A percentile compares a stretch with the other conserved stretches of the same genome.
Evolutionary conservation across 768 basidiomycete species (phyloP).

Genomic region (Heimioporus sp.): DNA sequence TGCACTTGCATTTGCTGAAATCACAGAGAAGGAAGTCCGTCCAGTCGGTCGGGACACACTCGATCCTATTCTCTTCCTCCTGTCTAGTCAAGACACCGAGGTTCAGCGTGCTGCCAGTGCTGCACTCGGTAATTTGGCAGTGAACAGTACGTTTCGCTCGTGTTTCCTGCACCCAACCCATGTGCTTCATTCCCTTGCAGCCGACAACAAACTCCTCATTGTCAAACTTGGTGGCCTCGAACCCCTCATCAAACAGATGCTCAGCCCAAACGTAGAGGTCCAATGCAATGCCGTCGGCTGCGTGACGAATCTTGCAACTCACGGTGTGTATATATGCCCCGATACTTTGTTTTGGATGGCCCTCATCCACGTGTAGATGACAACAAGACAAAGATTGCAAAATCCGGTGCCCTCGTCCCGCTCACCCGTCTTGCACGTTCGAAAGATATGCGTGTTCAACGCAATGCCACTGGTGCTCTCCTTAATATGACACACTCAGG

Average conservation of each 20-base stretch:
- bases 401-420: slow-evolving; percentile 97
- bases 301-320: slow-evolving; percentile 97
- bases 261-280: slow-evolving; percentile 97
- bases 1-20: slow-evolving; percentile 97
- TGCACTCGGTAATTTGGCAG: slow-evolving; percentile 94
- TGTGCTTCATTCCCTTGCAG: slow-evolving; percentile 40
- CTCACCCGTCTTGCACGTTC: slow-evolving; percentile 94
- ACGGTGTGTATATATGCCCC: slow-evolving; percentile 56
- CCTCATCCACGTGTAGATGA: slow-evolving; percentile 60
- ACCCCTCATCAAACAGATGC: slow-evolving; percentile 98
- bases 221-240: slow-evolving; percentile 97
- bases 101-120: slow-evolving; percentile 98
- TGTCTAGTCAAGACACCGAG: slow-evolving; percentile 97
- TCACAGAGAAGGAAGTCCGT: slow-evolving; percentile 98
- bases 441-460: slow-evolving; percentile 98
- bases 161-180: slow-evolving; percentile 10
- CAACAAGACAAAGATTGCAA: slow-evolving; percentile 99
- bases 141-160: slow-evolving; percentile 75
- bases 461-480: slow-evolving; percentile 96
- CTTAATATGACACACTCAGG: slow-evolving; percentile 99
- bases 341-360: slow-evolving; percentile 3
- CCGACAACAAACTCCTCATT: slow-evolving; percentile 98
- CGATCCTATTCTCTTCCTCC: slow-evolving; percentile 95
- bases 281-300: slow-evolving; percentile 99
- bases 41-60: slow-evolving; percentile 96